These are phyloP conservation scores for Chytridium lagenaria DNA, from an alignment of 371 early-diverging fungal species.

Conservation along the genomic window DNA sequence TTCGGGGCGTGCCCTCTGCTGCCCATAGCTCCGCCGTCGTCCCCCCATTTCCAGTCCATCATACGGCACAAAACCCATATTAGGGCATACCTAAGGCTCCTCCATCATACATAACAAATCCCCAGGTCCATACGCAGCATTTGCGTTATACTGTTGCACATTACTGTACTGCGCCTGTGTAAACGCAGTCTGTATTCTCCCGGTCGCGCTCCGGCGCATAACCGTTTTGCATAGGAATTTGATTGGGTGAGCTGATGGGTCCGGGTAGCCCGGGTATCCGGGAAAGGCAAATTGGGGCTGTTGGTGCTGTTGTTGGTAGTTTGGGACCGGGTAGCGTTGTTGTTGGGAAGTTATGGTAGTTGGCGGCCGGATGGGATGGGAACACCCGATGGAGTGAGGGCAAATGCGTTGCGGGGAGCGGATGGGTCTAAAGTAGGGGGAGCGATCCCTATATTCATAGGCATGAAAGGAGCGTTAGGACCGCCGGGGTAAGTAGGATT, in stretches of 20 bases:
- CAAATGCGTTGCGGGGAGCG: too few species aligned
- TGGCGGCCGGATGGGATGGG: neutral
- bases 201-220: too few species aligned
- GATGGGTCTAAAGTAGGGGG: too few species aligned
- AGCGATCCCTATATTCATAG: too few species aligned
- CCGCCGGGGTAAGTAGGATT: neutral
- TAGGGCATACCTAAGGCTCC: neutral
- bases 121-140: too few species aligned
- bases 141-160: neutral
- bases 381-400: neutral
- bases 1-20: too few species aligned
- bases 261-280: conserved; percentile 4
- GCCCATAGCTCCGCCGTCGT: neutral
- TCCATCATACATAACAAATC: conserved; percentile 6
- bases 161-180: neutral
- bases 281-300: neutral
- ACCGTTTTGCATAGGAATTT: neutral
- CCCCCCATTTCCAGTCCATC: neutral
- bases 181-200: too few species aligned
- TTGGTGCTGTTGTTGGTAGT: neutral
- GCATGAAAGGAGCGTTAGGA: neutral
- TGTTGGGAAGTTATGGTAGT: neutral
- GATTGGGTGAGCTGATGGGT: conserved; percentile 7
- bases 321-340: too few species aligned
- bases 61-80: conserved; percentile 5